These are phyloP conservation scores for Penicillium roqueforti DNA, from an alignment of 495 filamentous ascomycete species.

Conservation along the genomic window DNA sequence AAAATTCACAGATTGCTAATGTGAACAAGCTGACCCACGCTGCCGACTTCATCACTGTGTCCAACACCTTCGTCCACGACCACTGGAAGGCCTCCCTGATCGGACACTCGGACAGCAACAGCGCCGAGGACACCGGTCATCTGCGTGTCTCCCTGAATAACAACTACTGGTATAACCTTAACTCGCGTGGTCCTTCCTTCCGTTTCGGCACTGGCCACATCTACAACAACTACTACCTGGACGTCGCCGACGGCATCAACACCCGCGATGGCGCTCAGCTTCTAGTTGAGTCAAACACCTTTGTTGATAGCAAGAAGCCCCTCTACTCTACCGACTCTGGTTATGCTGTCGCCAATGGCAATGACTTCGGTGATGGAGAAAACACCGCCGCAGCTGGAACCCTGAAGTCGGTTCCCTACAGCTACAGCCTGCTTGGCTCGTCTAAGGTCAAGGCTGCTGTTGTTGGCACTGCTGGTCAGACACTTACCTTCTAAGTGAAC, in stretches of 20 bases:
- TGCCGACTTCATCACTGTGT: constrained; percentile 49
- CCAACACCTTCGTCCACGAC: constrained; percentile 52
- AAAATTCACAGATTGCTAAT: neutral
- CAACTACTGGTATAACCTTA: constrained; percentile 60
- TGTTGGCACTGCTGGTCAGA: constrained; percentile 50
- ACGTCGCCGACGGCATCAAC: constrained; percentile 57
- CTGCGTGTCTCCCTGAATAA: constrained; percentile 58
- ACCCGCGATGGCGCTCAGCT: constrained; percentile 62
- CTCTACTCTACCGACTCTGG: constrained; percentile 56
- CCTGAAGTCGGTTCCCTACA: constrained; percentile 48
- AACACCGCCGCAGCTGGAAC: constrained; percentile 48
- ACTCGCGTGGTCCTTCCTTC: constrained; percentile 55
- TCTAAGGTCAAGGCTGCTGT: constrained; percentile 42
- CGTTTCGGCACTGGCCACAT: constrained; percentile 60
- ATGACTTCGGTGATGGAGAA: constrained; percentile 49
- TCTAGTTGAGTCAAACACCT: constrained; percentile 58
- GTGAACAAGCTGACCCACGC: constrained; percentile 38
- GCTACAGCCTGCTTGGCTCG: constrained; percentile 44
- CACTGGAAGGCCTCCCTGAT: constrained; percentile 64
- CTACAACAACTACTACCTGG: constrained; percentile 47
- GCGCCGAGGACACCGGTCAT: constrained; percentile 46
- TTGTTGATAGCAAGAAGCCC: constrained; percentile 42
- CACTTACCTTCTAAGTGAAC: constrained; percentile 46
- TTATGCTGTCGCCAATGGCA: constrained; percentile 49
- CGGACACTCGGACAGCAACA: constrained; percentile 51